phyloP scores from a whole-genome alignment of 345 rosid species.

The Bruguiera sexangula region DNA sequence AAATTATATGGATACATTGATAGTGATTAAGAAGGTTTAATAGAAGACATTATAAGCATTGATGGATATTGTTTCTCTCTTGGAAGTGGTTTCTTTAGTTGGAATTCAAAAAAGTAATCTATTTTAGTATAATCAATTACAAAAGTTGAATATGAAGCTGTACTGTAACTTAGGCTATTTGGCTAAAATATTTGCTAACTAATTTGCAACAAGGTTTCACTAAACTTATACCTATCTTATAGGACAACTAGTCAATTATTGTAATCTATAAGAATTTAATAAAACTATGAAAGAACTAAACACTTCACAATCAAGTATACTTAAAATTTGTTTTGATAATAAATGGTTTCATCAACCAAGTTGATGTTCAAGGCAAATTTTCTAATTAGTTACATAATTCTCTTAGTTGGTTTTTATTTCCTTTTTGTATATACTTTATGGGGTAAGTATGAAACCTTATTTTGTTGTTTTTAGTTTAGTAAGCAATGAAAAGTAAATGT shows the following conservation, averaged over 20 bases:
- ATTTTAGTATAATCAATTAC: background rate
- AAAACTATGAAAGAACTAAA: background rate
- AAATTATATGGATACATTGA: background rate
- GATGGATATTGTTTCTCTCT: background rate
- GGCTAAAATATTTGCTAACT: background rate
- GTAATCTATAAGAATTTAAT: background rate
- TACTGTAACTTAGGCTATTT: background rate
- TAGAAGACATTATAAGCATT: background rate
- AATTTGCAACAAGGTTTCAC: background rate
- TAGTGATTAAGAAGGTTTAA: background rate
- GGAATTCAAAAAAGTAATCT: background rate
- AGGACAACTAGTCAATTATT: background rate
- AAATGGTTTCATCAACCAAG: no score
- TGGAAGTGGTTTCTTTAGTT: background rate
- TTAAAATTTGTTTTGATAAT: no score
- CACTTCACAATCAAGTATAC: no score
- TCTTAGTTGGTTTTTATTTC: no score
- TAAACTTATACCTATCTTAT: background rate
- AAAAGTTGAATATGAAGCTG: background rate
- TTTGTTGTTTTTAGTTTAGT: no score
- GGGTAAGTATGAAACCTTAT: no score
- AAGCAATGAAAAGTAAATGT: no score
- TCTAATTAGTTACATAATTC: no score
- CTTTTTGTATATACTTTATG: no score
- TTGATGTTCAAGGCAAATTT: no score